Evolutionary conservation across 1,284 basidiomycete genomes (phyloP).

Genomic region (Pseudomicrostroma phylloplanum): DNA sequence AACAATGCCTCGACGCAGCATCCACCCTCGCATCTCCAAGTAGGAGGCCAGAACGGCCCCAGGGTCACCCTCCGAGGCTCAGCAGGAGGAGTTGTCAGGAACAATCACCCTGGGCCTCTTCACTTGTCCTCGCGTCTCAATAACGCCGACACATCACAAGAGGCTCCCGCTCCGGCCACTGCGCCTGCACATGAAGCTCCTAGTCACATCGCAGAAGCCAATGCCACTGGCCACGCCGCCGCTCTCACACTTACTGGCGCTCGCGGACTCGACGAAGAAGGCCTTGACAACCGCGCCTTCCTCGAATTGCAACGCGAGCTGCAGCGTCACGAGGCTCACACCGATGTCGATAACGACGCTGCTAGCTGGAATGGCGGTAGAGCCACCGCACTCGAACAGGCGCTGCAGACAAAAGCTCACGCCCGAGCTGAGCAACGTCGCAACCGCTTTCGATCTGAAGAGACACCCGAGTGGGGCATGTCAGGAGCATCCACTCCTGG

Average conservation of each 20-base stretch:
- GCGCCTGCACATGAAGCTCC: neutral
- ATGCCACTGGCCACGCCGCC: neutral
- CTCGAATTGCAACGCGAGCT: conserved; percentile 40
- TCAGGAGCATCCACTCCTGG: conserved; percentile 35
- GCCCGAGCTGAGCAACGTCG: neutral
- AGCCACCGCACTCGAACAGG: neutral
- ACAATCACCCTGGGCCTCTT: conserved; percentile 43
- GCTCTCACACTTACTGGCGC: conserved; percentile 30
- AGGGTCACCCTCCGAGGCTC: conserved; percentile 31
- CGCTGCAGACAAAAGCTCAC: neutral
- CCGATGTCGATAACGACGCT: conserved; percentile 18
- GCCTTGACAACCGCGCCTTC: conserved; percentile 39
- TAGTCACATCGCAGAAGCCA: conserved; percentile 1
- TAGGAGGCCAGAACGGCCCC: conserved; percentile 19
- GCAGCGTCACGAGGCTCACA: conserved; percentile 30
- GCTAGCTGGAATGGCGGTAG: conserved; percentile 16
- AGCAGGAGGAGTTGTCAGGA: conserved; percentile 21
- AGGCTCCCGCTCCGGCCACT: conserved; percentile 6
- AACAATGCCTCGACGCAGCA: too few relatives aligned
- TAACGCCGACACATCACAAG: conserved; percentile 11
- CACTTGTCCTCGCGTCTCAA: conserved; percentile 31
- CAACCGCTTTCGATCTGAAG: neutral
- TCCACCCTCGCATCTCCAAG: too few relatives aligned
- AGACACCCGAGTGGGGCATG: conserved; percentile 15
- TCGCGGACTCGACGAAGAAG: conserved; percentile 39